Evolutionary conservation across 805 yeast genomes (phyloP).

Genomic region (Yueomyces sinensis): DNA sequence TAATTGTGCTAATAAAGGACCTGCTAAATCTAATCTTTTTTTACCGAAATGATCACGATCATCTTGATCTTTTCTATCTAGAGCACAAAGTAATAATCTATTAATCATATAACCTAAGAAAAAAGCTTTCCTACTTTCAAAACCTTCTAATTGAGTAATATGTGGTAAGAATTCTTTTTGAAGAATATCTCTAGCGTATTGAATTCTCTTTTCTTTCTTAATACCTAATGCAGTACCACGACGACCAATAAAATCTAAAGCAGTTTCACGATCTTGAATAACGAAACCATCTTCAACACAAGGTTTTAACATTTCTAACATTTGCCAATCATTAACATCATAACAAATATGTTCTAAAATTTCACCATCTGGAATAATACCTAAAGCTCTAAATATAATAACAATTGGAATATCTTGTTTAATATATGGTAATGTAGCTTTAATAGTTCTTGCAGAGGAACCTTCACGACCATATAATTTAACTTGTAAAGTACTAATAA

Average conservation of each 20-base stretch:
- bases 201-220: constrained; percentile 93
- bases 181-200: constrained; percentile 91
- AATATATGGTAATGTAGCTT: constrained; percentile 92
- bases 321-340: constrained; percentile 97
- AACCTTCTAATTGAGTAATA: constrained; percentile 94
- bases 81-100: constrained; percentile 84
- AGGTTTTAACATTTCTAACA: constrained; percentile 97
- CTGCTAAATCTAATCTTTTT: constrained; percentile 96
- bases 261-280: constrained; percentile 95
- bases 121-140: constrained; percentile 91
- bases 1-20: constrained; percentile 90
- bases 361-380: constrained; percentile 98
- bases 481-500: constrained; percentile 87
- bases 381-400: constrained; percentile 92
- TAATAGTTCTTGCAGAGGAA: constrained; percentile 66
- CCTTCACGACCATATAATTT: constrained; percentile 79
- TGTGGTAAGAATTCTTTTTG: constrained; percentile 96
- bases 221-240: constrained; percentile 96
- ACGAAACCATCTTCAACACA: constrained; percentile 99
- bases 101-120: constrained; percentile 97
- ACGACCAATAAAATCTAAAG: constrained; percentile 94
- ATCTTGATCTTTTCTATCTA: constrained; percentile 95
- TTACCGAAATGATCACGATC: constrained; percentile 99
- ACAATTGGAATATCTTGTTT: constrained; percentile 96
- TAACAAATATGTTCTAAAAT: constrained; percentile 96